These are phyloP conservation scores for Glycine tomentella DNA, from an alignment of 306 rosid species.

Conservation along the genomic window DNA sequence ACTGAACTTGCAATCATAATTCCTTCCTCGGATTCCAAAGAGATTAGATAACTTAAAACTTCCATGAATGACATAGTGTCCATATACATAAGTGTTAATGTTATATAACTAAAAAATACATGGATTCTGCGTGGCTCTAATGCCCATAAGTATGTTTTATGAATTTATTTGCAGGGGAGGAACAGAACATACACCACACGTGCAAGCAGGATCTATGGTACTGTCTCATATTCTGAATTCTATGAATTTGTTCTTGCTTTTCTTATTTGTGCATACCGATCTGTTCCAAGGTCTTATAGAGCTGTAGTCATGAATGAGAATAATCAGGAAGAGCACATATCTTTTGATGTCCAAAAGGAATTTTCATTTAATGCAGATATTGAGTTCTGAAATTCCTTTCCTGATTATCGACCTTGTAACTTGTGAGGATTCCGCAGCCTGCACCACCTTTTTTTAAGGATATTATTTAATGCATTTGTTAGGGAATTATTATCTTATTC, in stretches of 20 bases:
- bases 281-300: not conserved
- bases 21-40: not conserved
- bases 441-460: too few relatives aligned
- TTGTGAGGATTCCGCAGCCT: slow-evolving; percentile 6
- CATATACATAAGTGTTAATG: too few relatives aligned
- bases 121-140: not conserved
- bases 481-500: too few relatives aligned
- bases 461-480: too few relatives aligned
- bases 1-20: not conserved
- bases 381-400: slow-evolving; percentile 12
- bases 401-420: not conserved
- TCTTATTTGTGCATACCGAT: slow-evolving; percentile 5
- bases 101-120: too few relatives aligned
- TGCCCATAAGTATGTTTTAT: not conserved
- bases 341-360: not conserved
- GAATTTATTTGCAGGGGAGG: not conserved
- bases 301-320: not conserved
- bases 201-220: slow-evolving; percentile 6
- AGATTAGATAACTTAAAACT: not conserved
- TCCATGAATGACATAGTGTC: not conserved
- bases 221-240: slow-evolving; percentile 26
- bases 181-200: slow-evolving; percentile 20
- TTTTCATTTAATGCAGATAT: slow-evolving; percentile 2
- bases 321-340: not conserved
- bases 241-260: slow-evolving; percentile 19